phyloP scores from a whole-genome alignment of 116 monocot species.

The Zostera marina region DNA sequence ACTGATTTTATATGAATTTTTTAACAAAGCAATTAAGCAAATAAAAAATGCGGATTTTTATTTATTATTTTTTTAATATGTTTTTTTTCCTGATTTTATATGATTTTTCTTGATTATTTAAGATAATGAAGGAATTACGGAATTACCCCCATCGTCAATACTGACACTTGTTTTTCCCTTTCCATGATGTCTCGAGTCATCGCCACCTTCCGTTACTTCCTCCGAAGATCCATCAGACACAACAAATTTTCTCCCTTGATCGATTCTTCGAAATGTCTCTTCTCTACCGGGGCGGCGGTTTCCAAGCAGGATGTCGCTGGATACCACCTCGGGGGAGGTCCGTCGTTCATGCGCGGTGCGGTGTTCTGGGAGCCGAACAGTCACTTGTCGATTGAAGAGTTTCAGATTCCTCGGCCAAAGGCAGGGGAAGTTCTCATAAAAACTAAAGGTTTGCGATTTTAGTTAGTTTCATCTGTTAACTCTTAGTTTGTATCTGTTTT shows the following conservation, averaged over 20 bases:
- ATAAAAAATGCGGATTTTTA: too few relatives aligned
- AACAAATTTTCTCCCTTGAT: neutral
- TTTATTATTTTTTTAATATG: too few relatives aligned
- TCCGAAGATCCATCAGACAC: slow-evolving; percentile 19
- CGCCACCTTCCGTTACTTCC: slow-evolving; percentile 21
- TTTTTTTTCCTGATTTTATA: too few relatives aligned
- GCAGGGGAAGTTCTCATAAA: slow-evolving; percentile 90
- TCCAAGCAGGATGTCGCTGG: slow-evolving; percentile 25
- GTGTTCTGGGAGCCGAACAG: slow-evolving; percentile 84
- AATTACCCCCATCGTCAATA: neutral
- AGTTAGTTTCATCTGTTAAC: too few relatives aligned
- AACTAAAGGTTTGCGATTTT: slow-evolving; percentile 54
- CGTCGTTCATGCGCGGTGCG: slow-evolving; percentile 75
- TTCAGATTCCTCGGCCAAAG: slow-evolving; percentile 83
- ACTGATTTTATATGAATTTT: too few relatives aligned
- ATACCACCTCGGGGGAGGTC: slow-evolving; percentile 56
- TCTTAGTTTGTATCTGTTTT: neutral
- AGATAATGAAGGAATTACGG: too few relatives aligned
- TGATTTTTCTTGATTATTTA: too few relatives aligned
- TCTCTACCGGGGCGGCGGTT: slow-evolving; percentile 1
- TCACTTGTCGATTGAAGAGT: slow-evolving; percentile 75
- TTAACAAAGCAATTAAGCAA: too few relatives aligned
- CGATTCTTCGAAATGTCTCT: slow-evolving; percentile 14
- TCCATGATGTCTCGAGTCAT: slow-evolving; percentile 30
- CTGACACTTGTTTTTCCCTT: neutral